Evolutionary conservation across 2,329 filamentous ascomycete species (phyloP), one percentile per base, ranked within the genome.

Genomic region (Mollisiaceae sp.): DNA sequence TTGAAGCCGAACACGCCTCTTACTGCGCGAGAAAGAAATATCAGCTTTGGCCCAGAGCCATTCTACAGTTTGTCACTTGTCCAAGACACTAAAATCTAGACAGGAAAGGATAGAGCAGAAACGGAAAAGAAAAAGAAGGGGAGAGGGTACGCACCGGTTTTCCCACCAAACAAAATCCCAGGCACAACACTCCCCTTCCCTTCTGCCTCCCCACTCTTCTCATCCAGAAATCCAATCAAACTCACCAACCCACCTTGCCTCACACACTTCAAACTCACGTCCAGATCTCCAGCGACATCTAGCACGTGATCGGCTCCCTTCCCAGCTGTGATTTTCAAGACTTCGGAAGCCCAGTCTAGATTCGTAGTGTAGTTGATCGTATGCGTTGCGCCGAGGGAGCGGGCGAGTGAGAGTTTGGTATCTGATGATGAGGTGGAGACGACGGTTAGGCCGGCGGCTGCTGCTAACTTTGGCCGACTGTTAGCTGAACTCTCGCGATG

Each of bases 271-370:
- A 47, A 27, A 50, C 52, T 62, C 36, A n/a, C 11, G n/a, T 57
- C 60, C 22, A 57, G 11, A 32, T 52, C 38, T 1, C 84, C 84
- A 45, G 82, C 84, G 41, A 79, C 80, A 67, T 86, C 85, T 65
- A 86, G 77, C 59, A 86, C 79, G 62, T 84, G 75, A 75, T 86
- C 82, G 12, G 81, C 83, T 22, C 84, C 84, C n/a, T 73, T 72
- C 12, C 77, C 77, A 35, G 64, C 59, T 0, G 84, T 86, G 6
- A 81, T 69, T n/a, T 75, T 60, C 70, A 83, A 76, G 1, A 84
- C 83, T 24, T 74, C 74, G 20, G 80, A 77, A 39, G 82, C 78
- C 84, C 84, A 86, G 57, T 80, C 76, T 62, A 82, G 83, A 58
- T 78, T 79, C 18, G 79, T 82, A 22, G 41, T 55, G n/a, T 57